Evolutionary conservation across 2,329 filamentous ascomycete genomes (phyloP).

Genomic region (Phoma sp.): DNA sequence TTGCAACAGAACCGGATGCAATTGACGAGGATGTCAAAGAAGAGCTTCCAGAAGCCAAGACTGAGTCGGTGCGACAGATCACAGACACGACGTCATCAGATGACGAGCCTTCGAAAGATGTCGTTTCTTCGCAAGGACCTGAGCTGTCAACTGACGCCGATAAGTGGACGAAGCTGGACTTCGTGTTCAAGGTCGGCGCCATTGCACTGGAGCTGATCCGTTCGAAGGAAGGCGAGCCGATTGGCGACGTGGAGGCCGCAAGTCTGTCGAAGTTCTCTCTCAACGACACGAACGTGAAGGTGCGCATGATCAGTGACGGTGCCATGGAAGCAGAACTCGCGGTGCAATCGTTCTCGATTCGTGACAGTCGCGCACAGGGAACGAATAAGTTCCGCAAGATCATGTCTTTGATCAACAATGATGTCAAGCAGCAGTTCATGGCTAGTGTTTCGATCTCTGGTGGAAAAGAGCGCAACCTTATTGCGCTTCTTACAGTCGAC

Average conservation of each 20-base stretch:
- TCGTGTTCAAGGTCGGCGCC: conserved; percentile 87
- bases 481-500: conserved; percentile 91
- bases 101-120: conserved; percentile 54
- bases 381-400: conserved; percentile 97
- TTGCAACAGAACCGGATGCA: conserved; percentile 74
- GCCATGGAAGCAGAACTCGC: conserved; percentile 92
- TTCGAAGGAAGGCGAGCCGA: conserved; percentile 74
- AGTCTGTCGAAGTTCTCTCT: conserved; percentile 94
- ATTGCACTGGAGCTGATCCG: conserved; percentile 88
- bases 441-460: conserved; percentile 92
- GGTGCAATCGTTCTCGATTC: conserved; percentile 92
- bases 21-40: conserved; percentile 74
- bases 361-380: conserved; percentile 86
- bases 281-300: conserved; percentile 89
- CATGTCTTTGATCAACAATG: conserved; percentile 95
- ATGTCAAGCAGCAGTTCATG: conserved; percentile 95
- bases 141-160: conserved; percentile 73
- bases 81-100: conserved; percentile 46
- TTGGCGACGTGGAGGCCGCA: conserved; percentile 77
- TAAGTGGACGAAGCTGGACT: conserved; percentile 90
- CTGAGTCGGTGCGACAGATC: conserved; percentile 56
- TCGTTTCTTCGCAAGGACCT: conserved; percentile 60
- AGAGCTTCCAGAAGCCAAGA: conserved; percentile 68
- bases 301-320: conserved; percentile 89
- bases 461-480: conserved; percentile 78